Evolutionary conservation across 805 yeast species (phyloP).

Genomic region (Helenozyma baotianmanensis): DNA sequence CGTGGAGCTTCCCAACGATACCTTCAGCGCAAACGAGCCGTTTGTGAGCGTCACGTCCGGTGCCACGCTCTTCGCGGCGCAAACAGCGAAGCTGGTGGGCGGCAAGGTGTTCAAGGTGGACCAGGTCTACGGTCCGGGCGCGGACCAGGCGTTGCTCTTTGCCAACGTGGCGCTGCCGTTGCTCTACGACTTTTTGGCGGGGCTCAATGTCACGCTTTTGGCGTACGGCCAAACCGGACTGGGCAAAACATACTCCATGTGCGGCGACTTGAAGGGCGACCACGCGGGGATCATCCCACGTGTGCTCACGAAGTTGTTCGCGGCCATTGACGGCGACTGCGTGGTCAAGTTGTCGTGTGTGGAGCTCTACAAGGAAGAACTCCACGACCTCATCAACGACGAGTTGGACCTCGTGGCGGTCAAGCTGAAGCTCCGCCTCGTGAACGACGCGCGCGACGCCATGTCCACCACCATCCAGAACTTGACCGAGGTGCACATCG

Average conservation of each 20-base stretch:
- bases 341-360: constrained; percentile 74
- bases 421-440: constrained; percentile 24
- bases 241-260: constrained; percentile 78
- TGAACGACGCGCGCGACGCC: constrained; percentile 5
- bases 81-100: background rate
- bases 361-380: constrained; percentile 84
- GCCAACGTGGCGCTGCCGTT: constrained; percentile 70
- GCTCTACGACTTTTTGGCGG: constrained; percentile 56
- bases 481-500: constrained; percentile 56
- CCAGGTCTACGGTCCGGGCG: constrained; percentile 76
- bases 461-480: constrained; percentile 54
- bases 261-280: constrained; percentile 37
- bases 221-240: constrained; percentile 87
- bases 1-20: constrained; percentile 41
- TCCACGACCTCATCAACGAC: constrained; percentile 62
- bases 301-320: constrained; percentile 47
- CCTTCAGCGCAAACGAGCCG: constrained; percentile 15
- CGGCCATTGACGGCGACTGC: constrained; percentile 46
- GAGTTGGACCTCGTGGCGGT: constrained; percentile 24
- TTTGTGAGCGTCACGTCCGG: constrained; percentile 16
- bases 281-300: constrained; percentile 59
- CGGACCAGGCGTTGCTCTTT: constrained; percentile 66
- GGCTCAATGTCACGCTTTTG: constrained; percentile 68
- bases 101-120: constrained; percentile 55
- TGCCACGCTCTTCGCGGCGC: constrained; percentile 15